These are phyloP conservation scores for Eimeria sp. DNA, from an alignment of 169 alveolate genomes.

Conservation along the genomic window DNA sequence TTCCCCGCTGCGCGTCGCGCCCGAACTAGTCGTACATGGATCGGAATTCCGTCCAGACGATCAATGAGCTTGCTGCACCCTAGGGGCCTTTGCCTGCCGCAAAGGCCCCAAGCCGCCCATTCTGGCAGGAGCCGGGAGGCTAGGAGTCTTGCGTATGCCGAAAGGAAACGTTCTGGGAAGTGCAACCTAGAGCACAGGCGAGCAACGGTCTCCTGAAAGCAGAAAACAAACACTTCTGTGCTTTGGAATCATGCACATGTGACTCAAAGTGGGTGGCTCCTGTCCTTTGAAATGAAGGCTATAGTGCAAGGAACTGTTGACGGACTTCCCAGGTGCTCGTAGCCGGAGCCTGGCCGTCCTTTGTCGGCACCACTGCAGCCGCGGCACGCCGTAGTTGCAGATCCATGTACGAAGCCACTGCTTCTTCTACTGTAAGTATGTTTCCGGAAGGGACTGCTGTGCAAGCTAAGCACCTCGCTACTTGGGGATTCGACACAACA, in stretches of 20 bases:
- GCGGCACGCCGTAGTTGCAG: conserved; percentile 62
- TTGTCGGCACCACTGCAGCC: background rate
- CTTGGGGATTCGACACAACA: conserved; percentile 37
- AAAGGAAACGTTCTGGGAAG: conserved; percentile 47
- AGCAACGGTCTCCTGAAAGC: conserved; percentile 38
- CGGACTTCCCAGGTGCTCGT: conserved; percentile 46
- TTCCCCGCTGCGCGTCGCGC: conserved; percentile 63
- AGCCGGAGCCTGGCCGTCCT: conserved; percentile 2
- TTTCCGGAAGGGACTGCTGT: conserved; percentile 1
- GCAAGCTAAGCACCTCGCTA: conserved; percentile 42
- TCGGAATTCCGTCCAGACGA: conserved; percentile 8
- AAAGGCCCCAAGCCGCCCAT: conserved; percentile 47
- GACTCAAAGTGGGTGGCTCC: background rate
- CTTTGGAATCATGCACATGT: background rate
- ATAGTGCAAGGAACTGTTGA: background rate
- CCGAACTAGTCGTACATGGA: conserved; percentile 52
- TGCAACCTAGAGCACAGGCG: conserved; percentile 55
- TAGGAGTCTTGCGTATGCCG: conserved; percentile 54
- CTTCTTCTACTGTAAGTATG: conserved; percentile 59
- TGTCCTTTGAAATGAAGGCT: background rate
- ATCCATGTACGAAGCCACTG: conserved; percentile 63
- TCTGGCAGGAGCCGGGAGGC: conserved; percentile 68
- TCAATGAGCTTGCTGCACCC: background rate
- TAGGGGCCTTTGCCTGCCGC: background rate
- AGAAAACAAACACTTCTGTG: background rate